Base-by-base conservation (phyloP, 495 filamentous ascomycete species). In the Ramalina intermedia region DNA sequence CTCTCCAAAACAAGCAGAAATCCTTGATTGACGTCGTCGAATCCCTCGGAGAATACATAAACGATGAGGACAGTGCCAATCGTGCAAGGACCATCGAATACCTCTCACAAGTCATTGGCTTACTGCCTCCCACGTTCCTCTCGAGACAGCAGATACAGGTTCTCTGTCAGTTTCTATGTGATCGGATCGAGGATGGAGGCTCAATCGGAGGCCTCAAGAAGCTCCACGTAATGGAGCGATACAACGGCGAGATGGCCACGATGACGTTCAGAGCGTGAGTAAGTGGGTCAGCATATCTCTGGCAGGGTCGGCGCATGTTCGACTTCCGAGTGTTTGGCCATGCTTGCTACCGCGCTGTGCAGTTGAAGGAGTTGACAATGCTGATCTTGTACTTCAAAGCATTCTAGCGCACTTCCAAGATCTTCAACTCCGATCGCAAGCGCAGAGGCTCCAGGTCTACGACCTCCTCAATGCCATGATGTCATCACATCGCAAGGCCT, bases 1-100 rank as follows among this genome's bases (percentile, higher is more conserved):
- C 73, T 56, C 65, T 87, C 45, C 74, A 82, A 57, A 71, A 49
- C 47, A 78, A 75, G 52, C 69, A 82, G 45, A 67, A 72, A 21
- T 82, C 78, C 46, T 63, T 87, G 17, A 69, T 87, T 42, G 75
- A 80, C 37, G 62, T 84, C 33, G 76, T 87, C 14, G 76, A 84
- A 58, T 76, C 74, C 12, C 64, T 87, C 23, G 78, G 75, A 11
- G 78, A 82, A 62, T 84, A 83, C 46, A 70, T 86, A 50, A 84
- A 82, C 44, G 75, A 82, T 55, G 81, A 85, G 49, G 81, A 86
- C 61, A 67, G 67, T 38, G 70, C 72, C 24, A 59, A 79, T 21
- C 72, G 82, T 7, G 70, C 78, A 18, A 83, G 80, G 65, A 78
- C 79, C 1, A 72, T 86, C 52, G 72, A 74, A 33, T 87, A 80